A percentile compares a stretch with the other conserved stretches of the same genome.
Conservation (phyloP, 192 early-diverging fungal genomes). For the Pilaira anomala region DNA sequence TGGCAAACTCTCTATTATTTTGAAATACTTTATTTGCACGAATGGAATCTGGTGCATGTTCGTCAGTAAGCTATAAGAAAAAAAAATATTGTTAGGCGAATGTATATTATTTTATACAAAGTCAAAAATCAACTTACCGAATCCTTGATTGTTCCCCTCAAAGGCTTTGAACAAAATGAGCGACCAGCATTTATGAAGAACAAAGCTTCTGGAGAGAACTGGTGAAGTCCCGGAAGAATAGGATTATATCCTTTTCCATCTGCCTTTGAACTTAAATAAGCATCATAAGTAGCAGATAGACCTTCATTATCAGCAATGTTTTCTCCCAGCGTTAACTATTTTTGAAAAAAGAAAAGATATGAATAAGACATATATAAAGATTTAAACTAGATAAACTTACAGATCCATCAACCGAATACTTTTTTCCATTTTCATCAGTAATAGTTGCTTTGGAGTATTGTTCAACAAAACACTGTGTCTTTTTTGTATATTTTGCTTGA, state of each 20-base stretch:
- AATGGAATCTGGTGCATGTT: conserved; percentile 59
- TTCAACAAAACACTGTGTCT: conserved; percentile 58
- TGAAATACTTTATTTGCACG: conserved; percentile 62
- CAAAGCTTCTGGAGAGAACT: conserved; percentile 51
- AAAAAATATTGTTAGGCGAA: neutral
- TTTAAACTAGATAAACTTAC: conserved; percentile 1
- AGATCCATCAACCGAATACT: conserved; percentile 51
- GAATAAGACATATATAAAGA: neutral
- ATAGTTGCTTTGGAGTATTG: conserved; percentile 59
- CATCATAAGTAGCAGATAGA: conserved; percentile 42
- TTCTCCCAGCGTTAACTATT: conserved; percentile 54
- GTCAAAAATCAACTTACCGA: neutral
- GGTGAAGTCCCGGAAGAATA: conserved; percentile 43
- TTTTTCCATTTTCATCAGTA: conserved; percentile 37
- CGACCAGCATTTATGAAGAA: conserved; percentile 66
- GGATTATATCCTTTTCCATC: conserved; percentile 19
- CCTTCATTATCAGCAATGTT: conserved; percentile 75
- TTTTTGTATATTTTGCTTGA: conserved; percentile 1
- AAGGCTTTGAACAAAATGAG: conserved; percentile 56
- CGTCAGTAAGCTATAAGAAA: conserved; percentile 40
- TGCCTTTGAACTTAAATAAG: conserved; percentile 41
- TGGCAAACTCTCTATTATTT: conserved; percentile 61
- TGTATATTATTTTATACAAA: too few relatives aligned
- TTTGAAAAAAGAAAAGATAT: neutral
- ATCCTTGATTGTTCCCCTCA: conserved; percentile 29